A percentile compares a stretch with the other conserved stretches of the same genome.
These are phyloP conservation scores for Citrus inodora DNA, from an alignment of 345 rosid species.

Conservation along the genomic window DNA sequence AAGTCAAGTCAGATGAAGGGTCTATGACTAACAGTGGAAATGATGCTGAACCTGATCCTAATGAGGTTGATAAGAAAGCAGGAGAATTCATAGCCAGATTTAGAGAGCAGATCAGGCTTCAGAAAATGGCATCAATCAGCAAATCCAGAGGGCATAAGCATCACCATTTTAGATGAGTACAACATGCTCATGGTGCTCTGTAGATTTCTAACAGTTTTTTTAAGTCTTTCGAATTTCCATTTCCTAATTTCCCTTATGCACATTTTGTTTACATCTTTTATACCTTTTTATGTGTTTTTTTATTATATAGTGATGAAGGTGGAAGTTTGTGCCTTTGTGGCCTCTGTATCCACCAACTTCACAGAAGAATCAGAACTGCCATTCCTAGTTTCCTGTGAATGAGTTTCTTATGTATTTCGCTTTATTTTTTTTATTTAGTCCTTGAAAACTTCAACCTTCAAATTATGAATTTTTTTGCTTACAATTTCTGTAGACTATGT, in stretches of 20 bases:
- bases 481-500: background rate
- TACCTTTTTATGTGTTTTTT: background rate
- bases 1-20: slow-evolving; percentile 29
- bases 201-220: background rate
- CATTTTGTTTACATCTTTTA: background rate
- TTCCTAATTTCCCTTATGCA: background rate
- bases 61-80: slow-evolving; percentile 91
- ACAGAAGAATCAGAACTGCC: background rate
- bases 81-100: slow-evolving; percentile 92
- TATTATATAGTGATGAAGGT: background rate
- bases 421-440: background rate
- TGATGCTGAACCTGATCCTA: slow-evolving; percentile 36
- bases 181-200: background rate
- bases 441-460: background rate
- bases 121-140: slow-evolving; percentile 55
- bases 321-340: background rate
- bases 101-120: slow-evolving; percentile 81
- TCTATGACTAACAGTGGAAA: slow-evolving; percentile 22
- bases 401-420: background rate
- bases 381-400: background rate
- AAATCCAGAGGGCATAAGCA: slow-evolving; percentile 46
- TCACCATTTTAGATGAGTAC: slow-evolving; percentile 36
- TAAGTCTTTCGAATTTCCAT: background rate
- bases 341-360: slow-evolving; percentile 4
- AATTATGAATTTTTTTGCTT: background rate